Evolutionary conservation across 768 basidiomycete species (phyloP).

Genomic region (Naganishia vishniacii): DNA sequence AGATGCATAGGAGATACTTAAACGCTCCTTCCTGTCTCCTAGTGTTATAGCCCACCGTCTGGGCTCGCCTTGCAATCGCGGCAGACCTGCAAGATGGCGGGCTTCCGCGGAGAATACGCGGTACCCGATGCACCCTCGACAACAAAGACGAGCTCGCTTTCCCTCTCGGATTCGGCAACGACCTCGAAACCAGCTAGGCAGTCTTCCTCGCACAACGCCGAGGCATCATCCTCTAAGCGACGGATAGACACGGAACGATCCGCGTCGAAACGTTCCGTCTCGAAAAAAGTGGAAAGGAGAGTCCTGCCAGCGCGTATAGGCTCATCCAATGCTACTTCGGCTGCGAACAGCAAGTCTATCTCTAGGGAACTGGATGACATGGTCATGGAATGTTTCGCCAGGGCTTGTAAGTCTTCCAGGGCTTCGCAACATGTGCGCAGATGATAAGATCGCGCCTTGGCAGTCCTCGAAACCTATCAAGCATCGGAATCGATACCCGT

Average conservation of each 20-base stretch:
- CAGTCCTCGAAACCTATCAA: conserved; percentile 17
- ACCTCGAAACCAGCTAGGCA: not conserved
- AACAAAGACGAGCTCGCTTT: not conserved
- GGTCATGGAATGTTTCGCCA: conserved; percentile 23
- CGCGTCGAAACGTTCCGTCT: not conserved
- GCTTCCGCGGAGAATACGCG: not conserved
- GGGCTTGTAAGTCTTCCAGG: conserved; percentile 4
- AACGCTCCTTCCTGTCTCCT: too few species aligned
- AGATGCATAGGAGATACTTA: too few species aligned
- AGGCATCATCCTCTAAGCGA: conserved; percentile 6
- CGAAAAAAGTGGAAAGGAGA: conserved; percentile 16
- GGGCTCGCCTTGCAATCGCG: too few species aligned
- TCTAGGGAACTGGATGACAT: conserved; percentile 23
- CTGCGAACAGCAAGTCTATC: not conserved
- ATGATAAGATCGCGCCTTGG: not conserved
- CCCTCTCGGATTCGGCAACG: not conserved
- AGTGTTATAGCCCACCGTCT: too few species aligned
- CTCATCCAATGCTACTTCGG: not conserved
- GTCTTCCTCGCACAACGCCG: not conserved
- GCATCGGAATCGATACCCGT: conserved; percentile 8
- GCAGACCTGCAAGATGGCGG: not conserved
- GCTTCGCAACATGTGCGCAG: not conserved
- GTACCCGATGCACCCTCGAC: not conserved
- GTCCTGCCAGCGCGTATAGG: conserved; percentile 20
- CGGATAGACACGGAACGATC: not conserved